Evolutionary conservation across 345 rosid species (phyloP).

Genomic region (Euphorbia peplus): DNA sequence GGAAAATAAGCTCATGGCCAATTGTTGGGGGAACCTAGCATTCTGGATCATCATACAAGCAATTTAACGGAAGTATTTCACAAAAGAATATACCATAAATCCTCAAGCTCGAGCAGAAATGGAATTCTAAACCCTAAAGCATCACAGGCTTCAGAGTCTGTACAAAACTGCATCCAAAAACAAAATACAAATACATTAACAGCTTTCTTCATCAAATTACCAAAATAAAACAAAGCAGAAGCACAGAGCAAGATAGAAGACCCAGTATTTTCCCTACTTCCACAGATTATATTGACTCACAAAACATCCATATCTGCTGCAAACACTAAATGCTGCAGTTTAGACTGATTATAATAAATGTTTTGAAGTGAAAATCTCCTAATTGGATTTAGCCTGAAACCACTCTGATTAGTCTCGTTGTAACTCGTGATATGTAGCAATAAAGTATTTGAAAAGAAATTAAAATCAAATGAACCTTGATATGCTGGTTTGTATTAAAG

Average conservation of each 20-base stretch:
- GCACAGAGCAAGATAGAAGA: not conserved
- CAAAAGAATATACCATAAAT: slow-evolving; percentile 9
- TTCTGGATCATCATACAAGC: not conserved
- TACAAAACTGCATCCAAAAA: slow-evolving; percentile 2
- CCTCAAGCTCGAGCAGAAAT: not conserved
- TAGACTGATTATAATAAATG: not conserved
- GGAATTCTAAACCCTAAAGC: not conserved
- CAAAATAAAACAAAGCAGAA: not conserved
- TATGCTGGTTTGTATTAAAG: no score
- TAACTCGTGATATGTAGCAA: no score
- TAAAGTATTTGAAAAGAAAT: no score
- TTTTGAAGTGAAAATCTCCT: no score
- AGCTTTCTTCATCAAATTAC: not conserved
- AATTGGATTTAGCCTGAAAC: no score
- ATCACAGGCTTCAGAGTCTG: not conserved
- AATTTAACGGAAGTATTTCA: not conserved
- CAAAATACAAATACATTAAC: not conserved
- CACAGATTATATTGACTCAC: not conserved
- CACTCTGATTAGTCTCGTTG: no score
- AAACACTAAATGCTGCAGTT: not conserved
- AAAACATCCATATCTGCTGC: not conserved
- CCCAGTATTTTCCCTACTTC: not conserved
- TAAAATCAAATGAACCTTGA: no score
- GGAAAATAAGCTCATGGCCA: not conserved
- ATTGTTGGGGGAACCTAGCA: not conserved